Conservation (phyloP, 2,329 filamentous ascomycete species). For the Cyphellophora europaea region DNA sequence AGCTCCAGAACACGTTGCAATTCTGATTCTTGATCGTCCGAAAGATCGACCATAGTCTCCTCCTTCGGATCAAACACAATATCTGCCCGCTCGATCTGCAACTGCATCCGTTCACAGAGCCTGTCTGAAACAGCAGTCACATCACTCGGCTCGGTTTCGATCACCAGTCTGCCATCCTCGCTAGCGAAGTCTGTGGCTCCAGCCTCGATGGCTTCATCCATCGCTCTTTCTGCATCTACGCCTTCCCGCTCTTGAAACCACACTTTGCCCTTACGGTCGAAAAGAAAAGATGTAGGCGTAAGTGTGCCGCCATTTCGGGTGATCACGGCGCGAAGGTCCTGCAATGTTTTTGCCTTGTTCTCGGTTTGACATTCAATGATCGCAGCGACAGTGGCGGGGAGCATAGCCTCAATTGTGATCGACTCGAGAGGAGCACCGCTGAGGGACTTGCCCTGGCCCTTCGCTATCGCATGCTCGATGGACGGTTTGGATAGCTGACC, state of each 20-base stretch:
- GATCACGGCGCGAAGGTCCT: slow-evolving; percentile 62
- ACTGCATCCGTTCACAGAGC: slow-evolving; percentile 52
- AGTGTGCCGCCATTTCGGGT: slow-evolving; percentile 62
- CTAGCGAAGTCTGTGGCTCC: slow-evolving; percentile 52
- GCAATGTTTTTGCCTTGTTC: slow-evolving; percentile 62
- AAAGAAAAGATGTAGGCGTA: slow-evolving; percentile 73
- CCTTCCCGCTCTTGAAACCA: slow-evolving; percentile 51
- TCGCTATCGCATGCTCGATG: slow-evolving; percentile 78
- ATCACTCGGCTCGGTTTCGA: slow-evolving; percentile 59
- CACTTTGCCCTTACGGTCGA: slow-evolving; percentile 69
- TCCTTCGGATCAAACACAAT: slow-evolving; percentile 80
- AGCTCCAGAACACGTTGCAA: slow-evolving; percentile 49
- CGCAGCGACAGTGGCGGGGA: slow-evolving; percentile 40
- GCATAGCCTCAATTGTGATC: slow-evolving; percentile 34
- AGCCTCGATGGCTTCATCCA: slow-evolving; percentile 76
- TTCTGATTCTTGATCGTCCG: slow-evolving; percentile 42
- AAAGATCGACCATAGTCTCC: slow-evolving; percentile 63
- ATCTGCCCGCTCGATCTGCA: slow-evolving; percentile 64
- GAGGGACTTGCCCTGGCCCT: slow-evolving; percentile 74
- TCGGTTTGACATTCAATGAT: slow-evolving; percentile 76
- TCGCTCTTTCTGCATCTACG: slow-evolving; percentile 56
- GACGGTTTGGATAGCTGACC: slow-evolving; percentile 72
- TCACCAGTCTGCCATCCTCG: slow-evolving; percentile 60
- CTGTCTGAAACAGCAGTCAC: slow-evolving; percentile 56
- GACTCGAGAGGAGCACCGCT: slow-evolving; percentile 62